Evolutionary conservation across 2,329 filamentous ascomycete species (phyloP).

Genomic region (Lizonia empirigonia): DNA sequence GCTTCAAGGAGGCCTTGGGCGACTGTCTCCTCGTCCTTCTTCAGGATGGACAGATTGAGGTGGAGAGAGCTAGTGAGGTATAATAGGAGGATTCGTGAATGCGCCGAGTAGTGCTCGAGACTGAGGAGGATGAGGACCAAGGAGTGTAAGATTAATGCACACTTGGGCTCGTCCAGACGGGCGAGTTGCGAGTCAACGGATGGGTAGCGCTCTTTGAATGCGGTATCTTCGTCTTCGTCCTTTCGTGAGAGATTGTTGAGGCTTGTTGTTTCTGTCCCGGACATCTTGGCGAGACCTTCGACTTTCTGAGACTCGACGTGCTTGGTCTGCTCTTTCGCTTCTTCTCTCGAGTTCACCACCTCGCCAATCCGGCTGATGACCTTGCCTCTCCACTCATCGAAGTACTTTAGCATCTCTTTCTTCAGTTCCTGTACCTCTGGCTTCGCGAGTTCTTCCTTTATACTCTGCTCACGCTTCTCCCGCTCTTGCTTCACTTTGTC

Average conservation of each 20-base stretch:
- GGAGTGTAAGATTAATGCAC: constrained; percentile 72
- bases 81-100: constrained; percentile 73
- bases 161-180: constrained; percentile 64
- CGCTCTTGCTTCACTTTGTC: constrained; percentile 41
- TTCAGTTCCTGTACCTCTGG: constrained; percentile 68
- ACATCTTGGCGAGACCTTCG: constrained; percentile 36
- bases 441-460: constrained; percentile 57
- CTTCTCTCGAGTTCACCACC: constrained; percentile 55
- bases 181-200: constrained; percentile 56
- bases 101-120: constrained; percentile 75
- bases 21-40: constrained; percentile 75
- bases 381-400: constrained; percentile 78
- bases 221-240: constrained; percentile 44
- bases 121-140: constrained; percentile 75
- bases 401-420: constrained; percentile 71
- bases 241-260: constrained; percentile 35
- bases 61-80: constrained; percentile 72
- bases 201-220: constrained; percentile 49
- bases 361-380: constrained; percentile 75
- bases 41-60: constrained; percentile 68
- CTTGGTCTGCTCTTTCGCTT: constrained; percentile 39
- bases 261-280: constrained; percentile 31
- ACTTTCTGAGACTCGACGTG: constrained; percentile 31
- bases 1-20: constrained; percentile 75
- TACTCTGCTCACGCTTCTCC: constrained; percentile 39